These are phyloP conservation scores for Trichoderma sp. DNA, from an alignment of 2,329 filamentous ascomycete genomes.

Conservation along the genomic window DNA sequence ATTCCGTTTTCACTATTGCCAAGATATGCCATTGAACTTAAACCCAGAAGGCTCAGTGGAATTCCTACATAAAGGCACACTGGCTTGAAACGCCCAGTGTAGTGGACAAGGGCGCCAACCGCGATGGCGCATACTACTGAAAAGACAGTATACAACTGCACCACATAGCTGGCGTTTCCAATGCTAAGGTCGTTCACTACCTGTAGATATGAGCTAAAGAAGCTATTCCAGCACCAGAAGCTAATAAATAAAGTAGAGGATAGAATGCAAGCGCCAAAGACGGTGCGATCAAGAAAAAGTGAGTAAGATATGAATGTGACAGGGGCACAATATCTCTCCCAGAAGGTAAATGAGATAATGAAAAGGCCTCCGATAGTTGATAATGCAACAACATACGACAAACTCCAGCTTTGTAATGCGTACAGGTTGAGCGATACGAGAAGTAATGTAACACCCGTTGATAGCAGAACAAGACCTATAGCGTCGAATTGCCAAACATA, in stretches of 20 bases:
- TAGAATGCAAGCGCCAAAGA: conserved; percentile 36
- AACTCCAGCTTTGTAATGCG: conserved; percentile 40
- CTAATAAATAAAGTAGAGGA: conserved; percentile 36
- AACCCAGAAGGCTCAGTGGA: conserved; percentile 53
- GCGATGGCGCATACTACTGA: conserved; percentile 43
- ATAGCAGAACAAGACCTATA: conserved; percentile 59
- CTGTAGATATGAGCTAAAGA: conserved; percentile 40
- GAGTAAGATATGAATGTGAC: conserved; percentile 38
- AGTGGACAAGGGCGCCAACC: conserved; percentile 42
- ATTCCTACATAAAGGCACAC: conserved; percentile 37
- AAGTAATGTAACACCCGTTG: conserved; percentile 59
- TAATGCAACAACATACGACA: conserved; percentile 41
- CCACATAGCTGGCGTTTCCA: conserved; percentile 40
- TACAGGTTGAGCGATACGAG: conserved; percentile 57
- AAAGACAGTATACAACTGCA: conserved; percentile 44
- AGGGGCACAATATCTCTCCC: conserved; percentile 39
- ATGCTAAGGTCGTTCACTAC: conserved; percentile 38
- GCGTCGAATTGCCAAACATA: conserved; percentile 63
- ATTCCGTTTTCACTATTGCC: conserved; percentile 49
- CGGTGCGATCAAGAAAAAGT: conserved; percentile 35
- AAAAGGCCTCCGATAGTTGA: conserved; percentile 38
- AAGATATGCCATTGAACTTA: conserved; percentile 60
- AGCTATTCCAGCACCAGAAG: conserved; percentile 38
- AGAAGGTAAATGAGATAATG: conserved; percentile 37
- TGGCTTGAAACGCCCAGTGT: conserved; percentile 49